phyloP scores from a whole-genome alignment of 257 asterid genomes.

The Dorcoceras hygrometricum region DNA sequence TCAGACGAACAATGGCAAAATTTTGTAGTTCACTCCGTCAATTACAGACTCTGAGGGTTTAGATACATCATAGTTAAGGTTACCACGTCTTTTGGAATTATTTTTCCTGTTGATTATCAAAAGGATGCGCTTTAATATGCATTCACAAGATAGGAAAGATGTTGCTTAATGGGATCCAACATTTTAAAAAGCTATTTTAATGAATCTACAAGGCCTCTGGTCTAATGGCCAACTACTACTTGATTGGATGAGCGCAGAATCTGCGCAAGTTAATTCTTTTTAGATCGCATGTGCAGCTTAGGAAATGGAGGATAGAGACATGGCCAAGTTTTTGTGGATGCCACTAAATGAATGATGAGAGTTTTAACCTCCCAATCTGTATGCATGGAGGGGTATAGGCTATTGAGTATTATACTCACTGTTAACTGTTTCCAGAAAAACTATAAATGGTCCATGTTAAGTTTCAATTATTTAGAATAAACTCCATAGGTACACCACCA shows the following conservation, averaged over 20 bases:
- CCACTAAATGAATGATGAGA: no score
- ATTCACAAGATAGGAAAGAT: not conserved
- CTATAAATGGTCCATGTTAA: not conserved
- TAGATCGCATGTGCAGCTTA: not conserved
- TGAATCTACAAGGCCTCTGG: not conserved
- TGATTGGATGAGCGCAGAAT: not conserved
- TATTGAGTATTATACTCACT: not conserved
- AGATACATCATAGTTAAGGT: not conserved
- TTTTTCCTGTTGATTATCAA: not conserved
- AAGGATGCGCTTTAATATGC: slow-evolving; percentile 8
- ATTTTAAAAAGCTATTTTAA: slow-evolving; percentile 4
- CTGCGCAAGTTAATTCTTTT: not conserved
- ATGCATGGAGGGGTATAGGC: not conserved
- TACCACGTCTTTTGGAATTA: not conserved
- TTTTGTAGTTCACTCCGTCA: not conserved
- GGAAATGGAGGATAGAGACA: not conserved
- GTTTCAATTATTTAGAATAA: not conserved
- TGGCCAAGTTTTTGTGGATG: not conserved
- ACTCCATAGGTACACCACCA: not conserved
- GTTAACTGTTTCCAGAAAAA: not conserved
- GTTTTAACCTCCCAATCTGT: not conserved
- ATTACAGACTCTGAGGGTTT: not conserved
- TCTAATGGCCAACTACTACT: not conserved
- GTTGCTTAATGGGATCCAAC: not conserved
- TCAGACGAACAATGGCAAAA: not conserved